A percentile compares a stretch with the other conserved stretches of the same genome.
These are phyloP conservation scores for Pinus tabuliformis DNA, from an alignment of 75 land plant species.

Conservation along the genomic window DNA sequence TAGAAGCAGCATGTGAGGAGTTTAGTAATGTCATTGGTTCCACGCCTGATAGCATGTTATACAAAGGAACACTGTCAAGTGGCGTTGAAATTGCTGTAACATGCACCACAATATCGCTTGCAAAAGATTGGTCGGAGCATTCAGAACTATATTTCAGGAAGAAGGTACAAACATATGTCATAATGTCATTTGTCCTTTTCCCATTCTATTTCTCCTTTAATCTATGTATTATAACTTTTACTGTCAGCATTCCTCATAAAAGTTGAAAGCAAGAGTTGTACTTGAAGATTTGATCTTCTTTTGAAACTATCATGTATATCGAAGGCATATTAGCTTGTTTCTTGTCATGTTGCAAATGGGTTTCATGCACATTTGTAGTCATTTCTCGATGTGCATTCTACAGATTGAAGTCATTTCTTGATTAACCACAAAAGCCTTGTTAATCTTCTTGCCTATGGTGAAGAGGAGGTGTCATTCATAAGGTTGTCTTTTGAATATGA, in stretches of 20 bases:
- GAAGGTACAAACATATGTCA: slow-evolving; percentile 42
- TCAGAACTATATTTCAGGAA: slow-evolving; percentile 62
- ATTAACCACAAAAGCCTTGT: slow-evolving; percentile 87
- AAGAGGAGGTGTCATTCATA: background rate
- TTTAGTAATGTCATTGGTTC: slow-evolving; percentile 89
- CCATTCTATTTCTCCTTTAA: background rate
- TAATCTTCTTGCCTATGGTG: slow-evolving; percentile 16
- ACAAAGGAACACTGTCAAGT: slow-evolving; percentile 84
- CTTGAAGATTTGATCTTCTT: background rate
- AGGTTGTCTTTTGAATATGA: background rate
- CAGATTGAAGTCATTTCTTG: slow-evolving; percentile 69
- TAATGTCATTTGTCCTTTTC: background rate
- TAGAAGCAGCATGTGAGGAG: slow-evolving; percentile 90
- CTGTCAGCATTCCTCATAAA: background rate
- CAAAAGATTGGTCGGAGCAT: slow-evolving; percentile 61
- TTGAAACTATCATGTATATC: background rate
- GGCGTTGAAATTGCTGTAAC: slow-evolving; percentile 90
- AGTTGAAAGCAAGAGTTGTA: background rate
- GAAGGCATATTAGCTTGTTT: too few relatives aligned
- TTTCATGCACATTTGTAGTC: background rate
- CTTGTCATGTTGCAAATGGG: background rate
- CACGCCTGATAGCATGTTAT: slow-evolving; percentile 47
- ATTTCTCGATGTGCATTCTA: background rate
- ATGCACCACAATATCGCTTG: slow-evolving; percentile 48
- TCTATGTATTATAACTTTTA: too few relatives aligned